Percentiles rank a stretch among this genome's conserved stretches.
These are phyloP conservation scores for Chaetomium olivaceum DNA, from an alignment of 2,329 filamentous ascomycete genomes.

Conservation along the genomic window DNA sequence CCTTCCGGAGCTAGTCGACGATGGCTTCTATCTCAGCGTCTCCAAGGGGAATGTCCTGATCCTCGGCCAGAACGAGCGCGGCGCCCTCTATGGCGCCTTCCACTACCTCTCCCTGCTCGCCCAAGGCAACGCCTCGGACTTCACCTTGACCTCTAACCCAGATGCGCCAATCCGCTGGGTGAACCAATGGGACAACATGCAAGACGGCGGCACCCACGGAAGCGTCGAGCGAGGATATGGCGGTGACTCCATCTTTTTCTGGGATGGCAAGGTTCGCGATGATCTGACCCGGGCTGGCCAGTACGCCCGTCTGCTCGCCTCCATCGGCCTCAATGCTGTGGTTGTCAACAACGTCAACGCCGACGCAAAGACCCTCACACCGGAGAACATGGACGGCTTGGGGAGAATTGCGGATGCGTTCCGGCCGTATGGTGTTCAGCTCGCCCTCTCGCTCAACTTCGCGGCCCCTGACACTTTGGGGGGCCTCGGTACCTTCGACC, in stretches of 20 bases:
- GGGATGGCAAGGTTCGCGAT: conserved; percentile 54
- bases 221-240: conserved; percentile 69
- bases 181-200: conserved; percentile 72
- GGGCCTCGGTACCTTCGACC: conserved; percentile 63
- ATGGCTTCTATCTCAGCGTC: conserved; percentile 63
- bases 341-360: conserved; percentile 74
- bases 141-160: conserved; percentile 55
- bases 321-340: conserved; percentile 65
- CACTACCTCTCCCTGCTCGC: conserved; percentile 67
- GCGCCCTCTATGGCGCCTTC: conserved; percentile 68
- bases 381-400: conserved; percentile 61
- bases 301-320: conserved; percentile 67
- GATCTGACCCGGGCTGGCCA: conserved; percentile 61
- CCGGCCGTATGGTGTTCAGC: conserved; percentile 65
- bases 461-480: conserved; percentile 61
- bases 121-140: conserved; percentile 55
- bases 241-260: conserved; percentile 69
- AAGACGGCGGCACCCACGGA: conserved; percentile 45
- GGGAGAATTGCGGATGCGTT: conserved; percentile 63
- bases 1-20: conserved; percentile 48
- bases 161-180: conserved; percentile 66
- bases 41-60: conserved; percentile 53
- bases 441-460: conserved; percentile 69
- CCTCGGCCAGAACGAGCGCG: conserved; percentile 65
- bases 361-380: conserved; percentile 57